A percentile compares a stretch with the other conserved stretches of the same genome.
These are phyloP conservation scores for Cyberlindnera samutprakarnensis DNA, from an alignment of 805 yeast species.

Conservation along the genomic window DNA sequence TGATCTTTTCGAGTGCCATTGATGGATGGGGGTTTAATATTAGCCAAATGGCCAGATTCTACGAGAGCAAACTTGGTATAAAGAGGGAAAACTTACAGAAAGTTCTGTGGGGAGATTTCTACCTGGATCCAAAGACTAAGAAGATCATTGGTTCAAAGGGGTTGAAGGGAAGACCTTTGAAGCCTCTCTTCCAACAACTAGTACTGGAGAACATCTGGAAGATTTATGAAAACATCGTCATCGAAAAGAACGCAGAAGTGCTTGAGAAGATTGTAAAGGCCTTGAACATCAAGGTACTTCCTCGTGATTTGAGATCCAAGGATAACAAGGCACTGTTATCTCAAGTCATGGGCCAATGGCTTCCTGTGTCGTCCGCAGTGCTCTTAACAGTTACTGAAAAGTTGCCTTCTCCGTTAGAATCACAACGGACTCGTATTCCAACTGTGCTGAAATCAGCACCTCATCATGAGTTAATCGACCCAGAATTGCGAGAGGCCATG, in stretches of 20 bases:
- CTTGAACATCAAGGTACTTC: constrained; percentile 56
- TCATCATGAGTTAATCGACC: constrained; percentile 40
- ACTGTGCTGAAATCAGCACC: constrained; percentile 57
- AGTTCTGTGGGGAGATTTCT: constrained; percentile 95
- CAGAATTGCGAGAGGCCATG: constrained; percentile 47
- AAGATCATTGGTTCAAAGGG: constrained; percentile 65
- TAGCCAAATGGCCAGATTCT: constrained; percentile 80
- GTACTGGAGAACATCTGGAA: constrained; percentile 91
- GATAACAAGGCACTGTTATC: constrained; percentile 60
- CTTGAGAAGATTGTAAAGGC: constrained; percentile 69
- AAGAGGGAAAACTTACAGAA: constrained; percentile 71
- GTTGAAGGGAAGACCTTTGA: constrained; percentile 51
- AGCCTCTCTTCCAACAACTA: constrained; percentile 82
- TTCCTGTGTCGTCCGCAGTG: constrained; percentile 84
- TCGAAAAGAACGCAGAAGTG: constrained; percentile 60
- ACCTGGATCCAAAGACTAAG: constrained; percentile 83
- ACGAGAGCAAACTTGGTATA: constrained; percentile 78
- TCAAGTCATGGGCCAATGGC: constrained; percentile 83
- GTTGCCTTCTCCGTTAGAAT: constrained; percentile 72
- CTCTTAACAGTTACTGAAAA: constrained; percentile 77
- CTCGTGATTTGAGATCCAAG: constrained; percentile 74
- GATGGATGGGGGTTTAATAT: constrained; percentile 98
- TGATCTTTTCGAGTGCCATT: constrained; percentile 81
- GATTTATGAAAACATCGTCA: constrained; percentile 64
- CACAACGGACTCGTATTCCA: constrained; percentile 70